Evolutionary conservation across 768 basidiomycete genomes (phyloP).

Genomic region (Cyclocybe aegerita): DNA sequence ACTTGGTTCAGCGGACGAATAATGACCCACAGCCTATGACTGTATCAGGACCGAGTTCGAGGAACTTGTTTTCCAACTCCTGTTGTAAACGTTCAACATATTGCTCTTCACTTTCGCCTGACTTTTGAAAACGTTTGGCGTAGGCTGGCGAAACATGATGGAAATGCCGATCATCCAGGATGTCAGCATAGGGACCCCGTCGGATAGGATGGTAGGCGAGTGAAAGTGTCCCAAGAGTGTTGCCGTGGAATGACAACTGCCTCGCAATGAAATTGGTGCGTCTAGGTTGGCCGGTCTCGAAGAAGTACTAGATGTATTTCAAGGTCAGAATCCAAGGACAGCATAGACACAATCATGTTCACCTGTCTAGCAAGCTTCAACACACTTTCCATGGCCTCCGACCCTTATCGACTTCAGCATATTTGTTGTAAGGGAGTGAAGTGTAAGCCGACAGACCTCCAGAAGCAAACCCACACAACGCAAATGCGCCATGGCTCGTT

Average conservation of each 20-base stretch:
- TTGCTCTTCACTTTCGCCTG: conserved; percentile 71
- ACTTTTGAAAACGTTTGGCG: conserved; percentile 70
- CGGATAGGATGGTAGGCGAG: conserved; percentile 66
- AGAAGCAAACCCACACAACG: conserved; percentile 66
- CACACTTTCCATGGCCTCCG: conserved; percentile 88
- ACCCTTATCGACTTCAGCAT: conserved; percentile 44
- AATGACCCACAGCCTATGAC: conserved; percentile 71
- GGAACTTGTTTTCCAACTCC: conserved; percentile 85
- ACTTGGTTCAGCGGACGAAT: neutral
- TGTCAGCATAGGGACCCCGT: conserved; percentile 64
- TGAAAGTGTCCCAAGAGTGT: conserved; percentile 70
- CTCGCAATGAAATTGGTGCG: conserved; percentile 81
- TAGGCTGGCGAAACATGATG: conserved; percentile 90
- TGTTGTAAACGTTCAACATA: conserved; percentile 77
- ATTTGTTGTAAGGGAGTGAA: neutral
- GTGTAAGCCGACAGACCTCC: conserved; percentile 51
- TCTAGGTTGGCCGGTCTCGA: conserved; percentile 66
- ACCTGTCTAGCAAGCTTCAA: conserved; percentile 83
- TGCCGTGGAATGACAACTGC: conserved; percentile 82
- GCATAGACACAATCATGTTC: conserved; percentile 7
- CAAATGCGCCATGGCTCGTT: conserved; percentile 74
- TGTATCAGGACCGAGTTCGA: conserved; percentile 78
- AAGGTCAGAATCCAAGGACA: neutral
- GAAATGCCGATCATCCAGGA: conserved; percentile 65
- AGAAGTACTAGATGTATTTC: conserved; percentile 52